A percentile compares a stretch with the other conserved stretches of the same genome.
Conservation (phyloP, 352 stramenopile genomes). For the Globisporangium emineosum region DNA sequence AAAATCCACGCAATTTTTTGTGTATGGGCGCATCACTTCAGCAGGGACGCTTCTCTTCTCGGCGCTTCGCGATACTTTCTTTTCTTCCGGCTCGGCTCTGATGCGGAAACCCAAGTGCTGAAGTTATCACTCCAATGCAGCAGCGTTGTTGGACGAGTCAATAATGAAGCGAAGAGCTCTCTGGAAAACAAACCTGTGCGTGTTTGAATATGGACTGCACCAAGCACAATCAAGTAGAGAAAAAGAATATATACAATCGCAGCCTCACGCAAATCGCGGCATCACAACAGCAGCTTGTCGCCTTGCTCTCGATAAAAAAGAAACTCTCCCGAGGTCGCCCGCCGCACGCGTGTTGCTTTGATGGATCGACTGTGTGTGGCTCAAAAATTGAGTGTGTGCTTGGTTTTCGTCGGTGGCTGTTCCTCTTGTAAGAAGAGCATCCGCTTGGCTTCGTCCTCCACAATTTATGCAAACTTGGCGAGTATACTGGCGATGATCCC, state of each 20-base stretch:
- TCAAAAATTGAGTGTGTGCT: neutral
- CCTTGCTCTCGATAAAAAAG: neutral
- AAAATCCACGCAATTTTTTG: no score
- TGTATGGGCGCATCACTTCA: no score
- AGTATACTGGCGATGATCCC: conserved; percentile 68
- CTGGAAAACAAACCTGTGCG: no score
- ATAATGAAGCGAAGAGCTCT: no score
- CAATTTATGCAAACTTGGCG: conserved; percentile 40
- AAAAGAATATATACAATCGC: conserved; percentile 9
- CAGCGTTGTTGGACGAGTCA: no score
- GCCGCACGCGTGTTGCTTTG: neutral
- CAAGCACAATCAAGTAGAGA: neutral
- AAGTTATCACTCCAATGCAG: no score
- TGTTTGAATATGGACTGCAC: no score
- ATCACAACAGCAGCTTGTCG: neutral
- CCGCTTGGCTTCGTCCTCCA: neutral
- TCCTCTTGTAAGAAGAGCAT: neutral
- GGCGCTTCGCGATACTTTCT: no score
- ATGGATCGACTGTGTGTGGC: neutral
- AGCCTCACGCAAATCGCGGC: neutral
- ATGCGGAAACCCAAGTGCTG: no score
- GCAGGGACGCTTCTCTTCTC: no score
- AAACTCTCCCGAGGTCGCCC: neutral
- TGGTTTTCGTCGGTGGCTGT: neutral
- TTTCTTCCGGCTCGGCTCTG: no score